phyloP scores from a whole-genome alignment of 306 rosid species.

The Cucumis cinereus region DNA sequence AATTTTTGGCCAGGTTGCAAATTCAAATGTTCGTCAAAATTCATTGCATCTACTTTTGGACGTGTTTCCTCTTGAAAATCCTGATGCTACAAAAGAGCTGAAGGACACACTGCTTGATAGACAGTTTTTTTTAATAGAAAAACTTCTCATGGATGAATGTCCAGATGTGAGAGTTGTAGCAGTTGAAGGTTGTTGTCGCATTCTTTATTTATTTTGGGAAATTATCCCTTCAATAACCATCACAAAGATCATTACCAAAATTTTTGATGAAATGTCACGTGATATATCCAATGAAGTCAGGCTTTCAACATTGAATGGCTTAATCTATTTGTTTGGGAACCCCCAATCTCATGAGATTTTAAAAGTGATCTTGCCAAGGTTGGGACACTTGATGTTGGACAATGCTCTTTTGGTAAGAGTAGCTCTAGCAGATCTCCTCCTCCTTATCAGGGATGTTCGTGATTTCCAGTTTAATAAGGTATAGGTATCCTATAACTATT shows the following conservation, averaged over 20 bases:
- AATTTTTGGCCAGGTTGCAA: conserved; percentile 54
- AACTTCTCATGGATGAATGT: conserved; percentile 58
- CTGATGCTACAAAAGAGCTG: conserved; percentile 80
- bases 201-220: conserved; percentile 87
- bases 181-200: conserved; percentile 79
- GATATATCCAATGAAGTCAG: conserved; percentile 69
- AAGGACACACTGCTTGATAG: conserved; percentile 67
- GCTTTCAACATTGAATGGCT: conserved; percentile 65
- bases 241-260: conserved; percentile 52
- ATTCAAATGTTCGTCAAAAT: conserved; percentile 82
- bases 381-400: conserved; percentile 64
- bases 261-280: conserved; percentile 61
- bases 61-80: conserved; percentile 86
- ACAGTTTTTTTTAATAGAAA: conserved; percentile 74
- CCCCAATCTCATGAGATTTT: conserved; percentile 82
- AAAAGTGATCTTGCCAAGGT: conserved; percentile 75
- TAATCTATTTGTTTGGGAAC: conserved; percentile 64
- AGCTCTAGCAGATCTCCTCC: conserved; percentile 60
- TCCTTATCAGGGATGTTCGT: conserved; percentile 43
- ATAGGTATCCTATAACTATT: not conserved
- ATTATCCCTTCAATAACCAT: conserved; percentile 68
- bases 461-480: conserved; percentile 87
- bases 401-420: conserved; percentile 36
- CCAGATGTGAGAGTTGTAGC: conserved; percentile 73
- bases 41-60: conserved; percentile 75